Conservation (phyloP, 1,284 basidiomycete genomes). For the Rhizopogon hawkerae region DNA sequence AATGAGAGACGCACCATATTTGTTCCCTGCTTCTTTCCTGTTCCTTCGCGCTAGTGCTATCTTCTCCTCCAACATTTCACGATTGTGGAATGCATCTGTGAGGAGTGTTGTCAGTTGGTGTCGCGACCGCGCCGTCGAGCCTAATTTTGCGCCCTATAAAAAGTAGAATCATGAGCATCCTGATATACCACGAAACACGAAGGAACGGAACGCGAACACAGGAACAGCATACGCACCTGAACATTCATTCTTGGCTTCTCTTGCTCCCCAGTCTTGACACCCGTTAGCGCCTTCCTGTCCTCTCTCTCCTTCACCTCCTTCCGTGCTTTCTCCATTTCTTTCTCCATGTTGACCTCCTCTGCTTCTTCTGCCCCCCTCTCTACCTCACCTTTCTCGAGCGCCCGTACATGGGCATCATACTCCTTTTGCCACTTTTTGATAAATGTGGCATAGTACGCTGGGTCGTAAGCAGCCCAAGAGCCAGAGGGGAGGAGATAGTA, state of each 20-base stretch:
- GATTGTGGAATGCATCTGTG: constrained; percentile 69
- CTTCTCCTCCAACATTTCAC: constrained; percentile 68
- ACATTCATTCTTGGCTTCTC: constrained; percentile 68
- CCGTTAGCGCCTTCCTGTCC: constrained; percentile 62
- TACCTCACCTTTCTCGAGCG: constrained; percentile 47
- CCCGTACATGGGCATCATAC: constrained; percentile 61
- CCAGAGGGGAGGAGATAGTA: constrained; percentile 83
- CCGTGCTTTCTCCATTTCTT: constrained; percentile 69
- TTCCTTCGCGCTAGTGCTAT: constrained; percentile 74
- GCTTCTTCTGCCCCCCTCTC: constrained; percentile 13
- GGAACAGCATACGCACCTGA: constrained; percentile 36
- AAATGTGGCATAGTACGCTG: constrained; percentile 67
- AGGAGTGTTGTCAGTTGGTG: constrained; percentile 72
- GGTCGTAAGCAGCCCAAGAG: constrained; percentile 70
- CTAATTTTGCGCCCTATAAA: constrained; percentile 57
- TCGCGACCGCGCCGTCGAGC: constrained; percentile 58
- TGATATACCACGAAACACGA: background rate
- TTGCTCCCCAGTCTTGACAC: constrained; percentile 31
- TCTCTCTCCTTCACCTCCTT: constrained; percentile 62
- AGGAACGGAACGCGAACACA: background rate
- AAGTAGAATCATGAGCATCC: background rate
- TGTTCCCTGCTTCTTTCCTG: constrained; percentile 78
- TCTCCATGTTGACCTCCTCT: constrained; percentile 56
- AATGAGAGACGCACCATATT: constrained; percentile 52
- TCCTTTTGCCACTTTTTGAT: constrained; percentile 62